Conservation (phyloP, 148 eudicot species). For the Pouteria glomerata region DNA sequence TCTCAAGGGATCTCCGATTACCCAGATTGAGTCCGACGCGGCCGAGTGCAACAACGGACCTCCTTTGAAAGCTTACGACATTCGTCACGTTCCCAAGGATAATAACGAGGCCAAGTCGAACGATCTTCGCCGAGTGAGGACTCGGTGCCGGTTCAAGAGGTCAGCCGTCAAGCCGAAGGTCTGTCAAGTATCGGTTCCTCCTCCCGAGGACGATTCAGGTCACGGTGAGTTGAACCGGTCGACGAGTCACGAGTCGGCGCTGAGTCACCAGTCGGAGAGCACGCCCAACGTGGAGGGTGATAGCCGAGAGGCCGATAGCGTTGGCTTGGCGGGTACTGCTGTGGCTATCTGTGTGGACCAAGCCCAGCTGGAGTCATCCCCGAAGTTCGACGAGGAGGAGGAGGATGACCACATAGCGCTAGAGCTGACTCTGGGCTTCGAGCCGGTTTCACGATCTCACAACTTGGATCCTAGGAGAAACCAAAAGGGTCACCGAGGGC, state of each 20-base stretch:
- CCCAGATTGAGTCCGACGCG: slow-evolving; percentile 36
- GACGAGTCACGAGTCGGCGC: slow-evolving; percentile 53
- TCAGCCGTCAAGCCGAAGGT: slow-evolving; percentile 32
- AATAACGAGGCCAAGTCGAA: slow-evolving; percentile 21
- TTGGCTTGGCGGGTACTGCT: too few species aligned
- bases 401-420: slow-evolving; percentile 37
- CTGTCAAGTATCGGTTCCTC: not conserved
- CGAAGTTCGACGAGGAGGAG: not conserved
- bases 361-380: slow-evolving; percentile 8
- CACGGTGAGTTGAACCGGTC: slow-evolving; percentile 32
- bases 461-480: not conserved
- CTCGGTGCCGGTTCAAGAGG: slow-evolving; percentile 50
- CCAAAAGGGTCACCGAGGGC: not conserved
- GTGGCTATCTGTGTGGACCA: too few species aligned
- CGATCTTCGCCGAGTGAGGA: slow-evolving; percentile 40
- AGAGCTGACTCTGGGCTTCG: slow-evolving; percentile 43
- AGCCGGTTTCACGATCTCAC: slow-evolving; percentile 8
- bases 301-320: slow-evolving; percentile 21
- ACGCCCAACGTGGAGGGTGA: slow-evolving; percentile 18
- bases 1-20: slow-evolving; percentile 51
- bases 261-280: slow-evolving; percentile 49
- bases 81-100: slow-evolving; percentile 58
- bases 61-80: slow-evolving; percentile 59
- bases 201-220: slow-evolving; percentile 14
- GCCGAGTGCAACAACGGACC: slow-evolving; percentile 36